Evolutionary conservation across 164 flowering plant genomes (phyloP), one percentile per base, ranked within the genome.

Genomic region (Kingdonia uniflora): DNA sequence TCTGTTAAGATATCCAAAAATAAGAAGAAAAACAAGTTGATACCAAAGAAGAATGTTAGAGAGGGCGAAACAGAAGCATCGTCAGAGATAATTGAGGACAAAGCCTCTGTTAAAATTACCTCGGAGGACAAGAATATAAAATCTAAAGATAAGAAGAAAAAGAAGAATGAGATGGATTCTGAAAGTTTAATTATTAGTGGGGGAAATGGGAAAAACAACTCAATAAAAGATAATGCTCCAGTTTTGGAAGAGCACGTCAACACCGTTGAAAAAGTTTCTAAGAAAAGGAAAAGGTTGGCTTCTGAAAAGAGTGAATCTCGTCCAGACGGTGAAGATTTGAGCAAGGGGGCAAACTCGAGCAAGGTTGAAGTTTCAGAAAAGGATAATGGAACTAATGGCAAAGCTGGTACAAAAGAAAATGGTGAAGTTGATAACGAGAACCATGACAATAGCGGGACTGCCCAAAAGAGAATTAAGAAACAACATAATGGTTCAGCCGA

Each of bases 281-380:
- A 80, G 72, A 85, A 85, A 58, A 77, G 87, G 55, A 84, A 87
- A 68, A 69, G 80, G 51, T 35, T 46, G 23, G 69, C 49, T 54
- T 49, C 71, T 66, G 85, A 71, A 52, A 77, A 70, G 49, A 56
- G 19, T 37, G 68, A 62, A 29, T n/a, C 43, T 50, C 55, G 52
- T 43, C 52, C 57, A 46, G 54, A 42, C 64, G 68, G 61, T 3
- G 55, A 62, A 48, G 63, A 43, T 44, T 54, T 5, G 21, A 44
- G 11, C 51, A 75, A 74, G 56, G 73, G 71, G 54, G 22, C 56
- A 2, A 70, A 77, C 49, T 69, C 70, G 33, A 71, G 70, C 24
- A 74, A 77, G 56, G 53, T 54, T 41, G 76, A 68, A 19, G 45
- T 55, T 65, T 62, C 43, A 19, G 69, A 56, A 42, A 69, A 69